Evolutionary conservation across 805 yeast genomes (phyloP), one percentile per base, ranked within the genome.

Genomic region (Cyberlindnera subsufficiens): DNA sequence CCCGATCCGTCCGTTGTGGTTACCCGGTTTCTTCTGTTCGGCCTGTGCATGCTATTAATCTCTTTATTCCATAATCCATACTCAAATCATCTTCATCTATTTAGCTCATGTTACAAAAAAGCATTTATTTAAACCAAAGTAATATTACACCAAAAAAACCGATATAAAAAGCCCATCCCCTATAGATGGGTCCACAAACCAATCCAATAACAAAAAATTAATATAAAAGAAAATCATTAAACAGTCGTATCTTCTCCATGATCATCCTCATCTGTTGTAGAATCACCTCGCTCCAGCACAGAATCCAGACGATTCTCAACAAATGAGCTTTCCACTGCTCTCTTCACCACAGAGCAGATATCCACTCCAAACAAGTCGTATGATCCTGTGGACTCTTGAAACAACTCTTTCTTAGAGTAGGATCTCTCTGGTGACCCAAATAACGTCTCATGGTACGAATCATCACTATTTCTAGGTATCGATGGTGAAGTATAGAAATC

Each of bases 401-500:
- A 44, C 8, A 22, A 38, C 33, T 32, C 49, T 9, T 31, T 45
- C 17, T 37, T 40, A 6, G 15, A 15, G 13, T 30, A 40, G 13
- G 36, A 17, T 30, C 53, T 52, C 42, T 58, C 55, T 19, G 72
- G 72, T 3, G 71, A 67, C 3, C 70, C 71, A 45, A 58, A 65
- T 6, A 60, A 44, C n/a, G 52, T 53, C 35, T 56, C 52, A 15
- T 51, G 45, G 30, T 47, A 52, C 29, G 58, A 58, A 37, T 61
- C 65, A 35, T 59, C 63, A 27, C 53, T 52, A 37, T 53, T 49
- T 40, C 59, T 43, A 22, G 56, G 55, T 49, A 61, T 41, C 30
- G 58, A 55, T 15, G 78, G 77, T 18, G 82, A 76, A 33, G 78
- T 73, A 51, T 80, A 78, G 55, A 81, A 81, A 52, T 81, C 87